Base-by-base conservation (phyloP, 345 rosid species). In the Rubroshorea leprosula region DNA sequence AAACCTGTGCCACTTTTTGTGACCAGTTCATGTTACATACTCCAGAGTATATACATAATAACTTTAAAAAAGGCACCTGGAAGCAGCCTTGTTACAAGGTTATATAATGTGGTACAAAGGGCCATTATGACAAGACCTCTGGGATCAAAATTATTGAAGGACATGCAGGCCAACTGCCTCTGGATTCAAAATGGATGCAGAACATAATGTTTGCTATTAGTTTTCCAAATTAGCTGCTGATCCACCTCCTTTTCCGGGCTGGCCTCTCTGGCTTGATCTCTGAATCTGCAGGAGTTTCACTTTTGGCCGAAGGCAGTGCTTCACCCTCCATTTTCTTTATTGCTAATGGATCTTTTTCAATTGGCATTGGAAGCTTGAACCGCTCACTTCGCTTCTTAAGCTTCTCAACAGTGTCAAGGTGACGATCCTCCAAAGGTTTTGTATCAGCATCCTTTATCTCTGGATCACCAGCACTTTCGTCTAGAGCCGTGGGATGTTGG, bases 301-400 rank as follows among this genome's bases (percentile, higher is more conserved):
- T 56, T 77, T 78, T 83, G 23, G 75, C 75, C 45, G 73, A 68
- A 57, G 91, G 82, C 45, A 72, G 61, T 5, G 76, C 65, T 62
- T 85, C 88, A 19, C 62, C 68, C 79, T 89, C 97, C 57, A 68
- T 68, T 72, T 74, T 93, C 74, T 89, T 89, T 48, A 73, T 66
- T 56, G 75, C 57, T 16, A 61, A n/a, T 18, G 72, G 57, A 57
- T 83, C 96, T 68, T 87, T 87, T 59, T 84, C 99, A 25, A 70
- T 78, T 15, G 95, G 82, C 95, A 90, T 78, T 23, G 99, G 99
- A 65, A 89, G 88, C 74, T 85, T 93, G 81, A 93, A 93, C 68
- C 99, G 77, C 80, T 93, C 97, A 51, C 99, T 93, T 52, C 99
- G 84, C 69, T 93, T 93, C 85, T 93, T 93, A 69, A 93, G 76